Base-by-base conservation (phyloP, 352 stramenopile genomes). In the Pythium brachiatum region DNA sequence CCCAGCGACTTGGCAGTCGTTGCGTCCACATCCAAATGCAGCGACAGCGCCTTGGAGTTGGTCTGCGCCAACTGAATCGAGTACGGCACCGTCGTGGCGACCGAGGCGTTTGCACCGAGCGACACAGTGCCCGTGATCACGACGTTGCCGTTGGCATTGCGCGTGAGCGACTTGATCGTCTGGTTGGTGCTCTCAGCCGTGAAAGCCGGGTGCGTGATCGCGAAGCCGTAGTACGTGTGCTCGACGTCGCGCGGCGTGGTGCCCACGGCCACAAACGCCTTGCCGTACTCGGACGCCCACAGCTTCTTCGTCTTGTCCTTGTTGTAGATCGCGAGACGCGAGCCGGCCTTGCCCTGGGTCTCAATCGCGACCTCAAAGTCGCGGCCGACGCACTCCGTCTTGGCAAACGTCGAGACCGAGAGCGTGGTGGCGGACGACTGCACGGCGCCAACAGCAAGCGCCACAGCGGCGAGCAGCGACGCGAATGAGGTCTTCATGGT, bases 151-250 rank as follows among this genome's bases (percentile, higher is more conserved):
- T 55, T 53, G 2, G 25, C 21, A 6, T 31, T 20, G 18, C 18
- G 38, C 31, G 43, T 31, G 31, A 62, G 20, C 11, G 29, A 47
- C 29, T 62, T n/a, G 31, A 62, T 52, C n/a, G 56, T 50, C 44
- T 62, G 56, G 16, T 29, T 52, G 11, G 56, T 55, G 43, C 56
- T 62, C 56, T 62, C 25, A 2, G 56, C 29, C 20, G 56, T 36
- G 20, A 62, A 62, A 4, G 23, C 56, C 16, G 44, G 56, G 26
- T 62, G 20, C 31, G 56, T 43, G 1, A 62, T 29, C 2, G 38
- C 38, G 29, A 62, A 55, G 43, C 56, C 56, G 44, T 62, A 62
- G 56, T 62, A 62, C 25, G 27, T 36, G 38, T 62, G 38, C 31
- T 55, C 27, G 6, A 62, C 29, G 25, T 62, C 56, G 1, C 20